Evolutionary conservation across 2,329 filamentous ascomycete genomes (phyloP), one percentile per base, ranked within the genome.

Genomic region (Fusarium tricinctum): DNA sequence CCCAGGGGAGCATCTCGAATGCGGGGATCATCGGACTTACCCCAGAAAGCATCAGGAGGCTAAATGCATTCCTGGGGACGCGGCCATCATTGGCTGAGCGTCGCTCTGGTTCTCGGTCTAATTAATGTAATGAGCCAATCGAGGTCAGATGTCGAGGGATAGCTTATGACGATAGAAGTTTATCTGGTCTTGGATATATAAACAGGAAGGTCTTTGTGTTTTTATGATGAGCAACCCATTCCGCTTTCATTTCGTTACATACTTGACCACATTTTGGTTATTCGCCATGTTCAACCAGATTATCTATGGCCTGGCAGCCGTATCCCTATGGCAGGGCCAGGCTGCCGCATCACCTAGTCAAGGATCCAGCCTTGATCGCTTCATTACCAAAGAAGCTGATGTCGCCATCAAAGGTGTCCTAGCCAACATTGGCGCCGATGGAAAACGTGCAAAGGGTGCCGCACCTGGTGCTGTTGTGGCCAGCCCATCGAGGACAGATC

Each of bases 351-450:
- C 55, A 1, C 66, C 60, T 1, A 44, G 60, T 8, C 17, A 40
- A 1, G 33, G 35, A 15, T 58, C 39, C 2, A 22, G 35, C 3
- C 28, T 69, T 8, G 52, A 68, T 22, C 40, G 49, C 8, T 74
- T 74, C 50, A 60, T 74, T 14, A 23, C 32, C 2, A 62, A 61
- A 38, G 60, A 74, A n/a, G 63, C 43, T 30, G 26, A 57, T 2
- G 32, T 70, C 5, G 69, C 72, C 6, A 48, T 73, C 42, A 51
- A 68, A 6, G 72, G 72, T 5, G 69, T 74, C 1, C 55, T 73
- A 8, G 70, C 72, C 20, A 89, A 89, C 68, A 88, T 89, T 65
- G 87, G 87, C 5, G 73, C 84, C 4, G 75, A 74, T 53, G 87
- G 87, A 14, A 83, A 82, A 66, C 77, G 83, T 58, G 82, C 81